phyloP scores from a whole-genome alignment of 2,329 filamentous ascomycete genomes.

The Colletotrichum navitas region DNA sequence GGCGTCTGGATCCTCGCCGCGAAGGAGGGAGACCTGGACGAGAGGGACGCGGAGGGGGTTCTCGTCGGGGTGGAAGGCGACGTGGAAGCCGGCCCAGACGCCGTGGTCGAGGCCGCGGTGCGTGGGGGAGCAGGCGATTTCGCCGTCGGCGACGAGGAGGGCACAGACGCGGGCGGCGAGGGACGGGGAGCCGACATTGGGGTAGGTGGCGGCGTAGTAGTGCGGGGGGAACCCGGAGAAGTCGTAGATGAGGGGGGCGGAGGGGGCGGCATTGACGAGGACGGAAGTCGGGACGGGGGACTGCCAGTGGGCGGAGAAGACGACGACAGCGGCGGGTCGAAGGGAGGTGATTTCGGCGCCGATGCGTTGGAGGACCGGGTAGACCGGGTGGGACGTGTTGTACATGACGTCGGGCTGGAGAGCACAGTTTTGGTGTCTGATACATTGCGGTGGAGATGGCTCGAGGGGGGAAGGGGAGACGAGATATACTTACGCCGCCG shows the following conservation, averaged over 20 bases:
- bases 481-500: too few species aligned
- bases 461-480: too few species aligned
- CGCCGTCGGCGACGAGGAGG: constrained; percentile 63
- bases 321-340: too few species aligned
- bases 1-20: constrained; percentile 71
- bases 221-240: constrained; percentile 80
- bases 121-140: constrained; percentile 70
- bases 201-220: constrained; percentile 77
- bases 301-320: too few species aligned
- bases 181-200: constrained; percentile 70
- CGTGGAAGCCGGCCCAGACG: constrained; percentile 77
- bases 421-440: too few species aligned
- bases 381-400: too few species aligned
- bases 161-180: constrained; percentile 70
- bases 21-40: constrained; percentile 79
- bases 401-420: too few species aligned
- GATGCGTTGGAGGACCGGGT: too few species aligned
- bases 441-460: too few species aligned
- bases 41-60: constrained; percentile 76
- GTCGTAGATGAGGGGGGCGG: constrained; percentile 75
- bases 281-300: too few species aligned
- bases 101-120: constrained; percentile 80
- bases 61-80: constrained; percentile 70
- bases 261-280: too few species aligned
- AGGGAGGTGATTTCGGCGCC: too few species aligned